Percentiles rank a stretch among this genome's conserved stretches.
Conservation (phyloP, 768 basidiomycete species). For the Agaricus subrufescens region DNA sequence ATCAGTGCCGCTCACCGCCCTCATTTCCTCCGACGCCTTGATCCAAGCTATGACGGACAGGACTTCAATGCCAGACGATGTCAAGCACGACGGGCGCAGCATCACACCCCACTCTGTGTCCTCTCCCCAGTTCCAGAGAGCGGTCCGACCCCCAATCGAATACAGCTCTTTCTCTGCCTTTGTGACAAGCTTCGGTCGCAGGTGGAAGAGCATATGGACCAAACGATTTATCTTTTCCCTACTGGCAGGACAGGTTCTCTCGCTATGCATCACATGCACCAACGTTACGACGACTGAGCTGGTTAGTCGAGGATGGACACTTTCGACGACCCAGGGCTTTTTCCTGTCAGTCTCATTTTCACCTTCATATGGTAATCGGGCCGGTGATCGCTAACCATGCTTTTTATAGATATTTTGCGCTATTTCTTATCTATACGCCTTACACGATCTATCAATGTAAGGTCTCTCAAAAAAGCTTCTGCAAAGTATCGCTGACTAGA, state of each 20-base stretch:
- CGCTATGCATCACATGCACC: conserved; percentile 85
- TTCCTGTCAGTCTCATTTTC: conserved; percentile 57
- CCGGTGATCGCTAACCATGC: background rate
- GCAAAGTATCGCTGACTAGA: background rate
- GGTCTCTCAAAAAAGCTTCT: conserved; percentile 19
- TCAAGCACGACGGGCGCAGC: conserved; percentile 1
- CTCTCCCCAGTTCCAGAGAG: background rate
- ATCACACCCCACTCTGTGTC: background rate
- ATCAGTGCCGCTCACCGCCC: too few species aligned
- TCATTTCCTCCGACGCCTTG: too few species aligned
- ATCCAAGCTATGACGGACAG: too few species aligned
- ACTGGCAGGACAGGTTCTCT: conserved; percentile 77
- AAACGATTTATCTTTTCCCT: conserved; percentile 64
- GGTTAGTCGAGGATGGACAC: conserved; percentile 15
- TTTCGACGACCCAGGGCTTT: conserved; percentile 52
- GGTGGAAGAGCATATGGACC: conserved; percentile 79
- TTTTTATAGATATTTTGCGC: conserved; percentile 62
- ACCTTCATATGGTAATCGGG: background rate
- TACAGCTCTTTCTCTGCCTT: conserved; percentile 61
- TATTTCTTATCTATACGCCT: conserved; percentile 76
- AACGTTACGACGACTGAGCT: conserved; percentile 84
- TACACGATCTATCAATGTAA: conserved; percentile 86
- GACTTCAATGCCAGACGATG: too few species aligned
- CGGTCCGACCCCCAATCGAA: conserved; percentile 54
- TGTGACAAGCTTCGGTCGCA: conserved; percentile 42